Conservation (phyloP, 1,284 basidiomycete genomes). For the Inonotus obliquus region DNA sequence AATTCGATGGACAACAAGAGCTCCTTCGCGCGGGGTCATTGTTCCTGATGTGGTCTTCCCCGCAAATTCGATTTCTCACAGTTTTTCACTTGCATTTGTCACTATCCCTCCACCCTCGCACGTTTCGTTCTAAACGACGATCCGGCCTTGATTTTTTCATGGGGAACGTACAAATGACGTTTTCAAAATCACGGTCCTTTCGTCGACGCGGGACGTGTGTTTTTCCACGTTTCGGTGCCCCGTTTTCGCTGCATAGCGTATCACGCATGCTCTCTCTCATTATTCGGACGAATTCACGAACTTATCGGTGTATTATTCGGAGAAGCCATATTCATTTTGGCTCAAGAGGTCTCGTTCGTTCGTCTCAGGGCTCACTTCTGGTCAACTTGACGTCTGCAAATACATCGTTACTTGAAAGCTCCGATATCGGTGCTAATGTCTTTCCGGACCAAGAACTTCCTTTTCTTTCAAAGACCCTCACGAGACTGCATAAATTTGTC, state of each 20-base stretch:
- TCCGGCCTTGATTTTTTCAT: too few relatives aligned
- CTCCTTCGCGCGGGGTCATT: background rate
- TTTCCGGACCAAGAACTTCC: background rate
- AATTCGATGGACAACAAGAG: background rate
- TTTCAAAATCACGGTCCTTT: background rate
- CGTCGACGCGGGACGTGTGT: background rate
- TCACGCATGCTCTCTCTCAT: background rate
- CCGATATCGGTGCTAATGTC: background rate
- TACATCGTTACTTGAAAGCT: background rate
- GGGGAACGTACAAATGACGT: background rate
- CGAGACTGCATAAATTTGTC: background rate
- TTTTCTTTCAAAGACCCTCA: background rate
- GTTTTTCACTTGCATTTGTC: background rate
- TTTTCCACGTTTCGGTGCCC: conserved; percentile 5
- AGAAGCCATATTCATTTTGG: background rate
- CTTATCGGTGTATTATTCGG: background rate
- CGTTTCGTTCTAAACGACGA: background rate
- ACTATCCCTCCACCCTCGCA: background rate
- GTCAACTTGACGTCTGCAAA: background rate
- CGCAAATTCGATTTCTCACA: background rate
- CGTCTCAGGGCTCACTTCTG: background rate
- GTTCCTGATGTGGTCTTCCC: background rate
- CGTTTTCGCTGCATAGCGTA: background rate
- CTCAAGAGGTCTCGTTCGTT: background rate
- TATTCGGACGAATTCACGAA: background rate